Evolutionary conservation across 768 basidiomycete species (phyloP), one percentile per base, ranked within the genome.

Genomic region (Tricholoma hemisulphureum): DNA sequence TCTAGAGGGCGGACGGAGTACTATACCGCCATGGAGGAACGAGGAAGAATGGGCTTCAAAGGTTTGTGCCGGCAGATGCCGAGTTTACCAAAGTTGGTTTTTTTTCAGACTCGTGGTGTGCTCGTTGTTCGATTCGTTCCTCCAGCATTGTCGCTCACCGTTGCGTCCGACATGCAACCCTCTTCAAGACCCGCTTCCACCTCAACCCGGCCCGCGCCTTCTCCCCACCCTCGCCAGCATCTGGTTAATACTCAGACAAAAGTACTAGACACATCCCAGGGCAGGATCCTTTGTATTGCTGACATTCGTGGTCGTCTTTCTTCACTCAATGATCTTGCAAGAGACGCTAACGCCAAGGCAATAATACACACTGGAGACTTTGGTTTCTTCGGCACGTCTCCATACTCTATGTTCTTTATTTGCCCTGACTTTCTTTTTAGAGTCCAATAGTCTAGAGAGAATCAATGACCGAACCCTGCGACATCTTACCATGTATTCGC

Each of bases 321-420:
- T 43, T 85, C 85, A 49, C 83, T 99, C 69, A 98, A 98, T 72
- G 85, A 92, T 73, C 84, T 97, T 54, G 95, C 95, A 16, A 77
- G 87, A 46, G 93, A 97, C 64, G 86, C 85, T 57, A 89, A 91
- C 67, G 97, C 95, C 21, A 84, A 88, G 58, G 96, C 95, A 16
- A 88, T 98, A 71, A 91, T 99, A 58, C 96, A 98, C 71, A 96
- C 95, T 0, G 97, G 97, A 53, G 97, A 99, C 77, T 98, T 98
- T 85, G 97, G 97, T 58, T 97, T 99, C 77, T 97, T 96, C 73
- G 93, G 92, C 88, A 63, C 61, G 81, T 72, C 24, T 56, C 62
- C 24, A 52, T 53, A 3, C 56, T 0, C 6, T 23, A n/a, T 41
- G 54, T 18, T 48, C 53, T 18, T 52, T 24, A 20, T 52, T 56